Evolutionary conservation across 75 land plant species (phyloP), one percentile per base, ranked within the genome.

Genomic region (Isoetes taiwanensis): DNA sequence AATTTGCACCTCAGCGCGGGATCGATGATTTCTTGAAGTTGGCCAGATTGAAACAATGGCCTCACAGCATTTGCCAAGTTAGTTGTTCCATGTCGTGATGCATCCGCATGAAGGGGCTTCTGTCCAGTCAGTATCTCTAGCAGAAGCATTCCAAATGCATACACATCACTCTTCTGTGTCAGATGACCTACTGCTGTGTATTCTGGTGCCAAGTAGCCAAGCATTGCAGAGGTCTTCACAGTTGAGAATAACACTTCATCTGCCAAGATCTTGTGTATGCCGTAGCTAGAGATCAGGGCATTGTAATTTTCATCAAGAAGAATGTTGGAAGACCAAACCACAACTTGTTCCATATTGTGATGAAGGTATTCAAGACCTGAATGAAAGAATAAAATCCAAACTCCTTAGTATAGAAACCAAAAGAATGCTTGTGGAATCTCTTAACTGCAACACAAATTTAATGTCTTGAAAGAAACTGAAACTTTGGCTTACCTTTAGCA

Each of bases 151-250:
- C 96, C 96, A 56, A 89, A 85, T 2, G 96, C 80, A 61, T 85
- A 89, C 34, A 89, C 72, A 37, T 89, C 96, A 34, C 83, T 79
- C 46, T 79, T 76, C 25, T 89, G 83, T 1, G 80, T 81, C 43
- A 78, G 65, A 5, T 72, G 59, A 21, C 86, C 90, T 0, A 69
- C 69, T 11, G 61, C 74, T 1, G 77, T 60, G 65, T 89, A 89
- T 31, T 89, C 96, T 2, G 96, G 96, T 11, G 96, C 85, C 26
- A 89, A 54, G 61, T 81, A 89, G 5, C 96, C 96, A 65, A 71
- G 72, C n/a, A 77, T 78, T 34, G 90, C 86, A 35, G 80, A 77
- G 27, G 77, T 54, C 58, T 89, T 89, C 41, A 81, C 76, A 26
- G 70, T 59, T 4, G 90, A 73, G 74, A 78, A 89, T 55, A 81